phyloP scores from a whole-genome alignment of 2,329 filamentous ascomycete species.

The Stemphylium lycopersici region DNA sequence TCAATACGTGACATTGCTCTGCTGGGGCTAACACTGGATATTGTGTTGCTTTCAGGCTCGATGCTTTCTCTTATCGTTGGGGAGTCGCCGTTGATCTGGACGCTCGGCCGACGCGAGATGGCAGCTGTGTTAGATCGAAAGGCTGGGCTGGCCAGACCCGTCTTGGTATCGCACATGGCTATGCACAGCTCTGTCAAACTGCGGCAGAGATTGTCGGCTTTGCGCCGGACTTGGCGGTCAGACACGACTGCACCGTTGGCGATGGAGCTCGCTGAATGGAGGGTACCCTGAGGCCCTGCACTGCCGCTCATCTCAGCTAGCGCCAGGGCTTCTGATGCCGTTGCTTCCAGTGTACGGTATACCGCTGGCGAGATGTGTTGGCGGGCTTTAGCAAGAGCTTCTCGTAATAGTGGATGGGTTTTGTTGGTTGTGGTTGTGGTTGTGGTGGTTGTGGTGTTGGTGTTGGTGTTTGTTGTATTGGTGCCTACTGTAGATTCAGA shows the following conservation, averaged over 20 bases:
- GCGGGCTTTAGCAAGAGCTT: constrained; percentile 81
- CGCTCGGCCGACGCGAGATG: constrained; percentile 42
- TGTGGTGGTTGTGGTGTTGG: constrained; percentile 55
- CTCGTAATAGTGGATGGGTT: constrained; percentile 77
- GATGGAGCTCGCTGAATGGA: constrained; percentile 71
- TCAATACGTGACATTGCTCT: constrained; percentile 53
- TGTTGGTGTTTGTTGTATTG: constrained; percentile 59
- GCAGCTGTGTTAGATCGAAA: constrained; percentile 31
- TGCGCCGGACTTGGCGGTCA: constrained; percentile 85
- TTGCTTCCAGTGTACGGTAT: constrained; percentile 79
- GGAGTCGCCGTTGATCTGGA: constrained; percentile 46
- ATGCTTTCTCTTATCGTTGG: constrained; percentile 41
- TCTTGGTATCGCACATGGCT: constrained; percentile 63
- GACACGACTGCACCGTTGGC: constrained; percentile 65
- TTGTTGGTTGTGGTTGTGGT: constrained; percentile 63
- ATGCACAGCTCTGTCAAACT: constrained; percentile 92
- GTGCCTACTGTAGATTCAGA: constrained; percentile 53
- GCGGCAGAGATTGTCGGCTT: constrained; percentile 90
- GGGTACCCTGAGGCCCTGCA: constrained; percentile 65
- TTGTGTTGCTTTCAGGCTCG: constrained; percentile 43
- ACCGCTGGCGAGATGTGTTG: constrained; percentile 71
- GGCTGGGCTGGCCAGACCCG: constrained; percentile 38
- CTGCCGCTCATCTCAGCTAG: constrained; percentile 79
- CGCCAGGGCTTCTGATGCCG: constrained; percentile 79
- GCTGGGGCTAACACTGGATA: constrained; percentile 42